These are phyloP conservation scores for Mrakia gelida DNA, from an alignment of 768 basidiomycete genomes.

Conservation along the genomic window DNA sequence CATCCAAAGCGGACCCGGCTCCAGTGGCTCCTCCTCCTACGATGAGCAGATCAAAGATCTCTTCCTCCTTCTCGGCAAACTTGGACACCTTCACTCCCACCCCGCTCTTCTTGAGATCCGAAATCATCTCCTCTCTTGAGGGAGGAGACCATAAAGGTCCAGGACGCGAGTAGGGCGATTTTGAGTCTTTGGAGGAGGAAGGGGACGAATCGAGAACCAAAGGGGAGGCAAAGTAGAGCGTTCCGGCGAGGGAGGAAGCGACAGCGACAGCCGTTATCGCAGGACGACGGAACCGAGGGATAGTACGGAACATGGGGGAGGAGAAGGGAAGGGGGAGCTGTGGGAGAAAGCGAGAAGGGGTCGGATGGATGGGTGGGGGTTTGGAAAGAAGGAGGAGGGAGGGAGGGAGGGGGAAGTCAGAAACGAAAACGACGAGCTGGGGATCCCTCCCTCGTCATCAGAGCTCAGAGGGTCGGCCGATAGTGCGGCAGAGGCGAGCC, in stretches of 20 bases:
- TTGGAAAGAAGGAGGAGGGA: not conserved
- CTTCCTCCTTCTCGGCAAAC: slow-evolving; percentile 45
- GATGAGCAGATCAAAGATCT: slow-evolving; percentile 72
- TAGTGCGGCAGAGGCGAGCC: too few species aligned
- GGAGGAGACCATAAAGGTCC: slow-evolving; percentile 47
- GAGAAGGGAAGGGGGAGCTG: not conserved
- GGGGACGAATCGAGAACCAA: slow-evolving; percentile 12
- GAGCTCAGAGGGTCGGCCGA: too few species aligned
- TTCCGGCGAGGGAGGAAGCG: slow-evolving; percentile 1
- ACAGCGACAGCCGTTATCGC: not conserved
- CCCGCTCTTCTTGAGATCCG: slow-evolving; percentile 43
- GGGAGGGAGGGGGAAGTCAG: too few species aligned
- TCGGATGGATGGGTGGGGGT: not conserved
- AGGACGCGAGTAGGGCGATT: slow-evolving; percentile 37
- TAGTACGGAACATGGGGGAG: slow-evolving; percentile 2
- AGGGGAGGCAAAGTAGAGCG: slow-evolving; percentile 10
- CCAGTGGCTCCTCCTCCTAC: slow-evolving; percentile 96
- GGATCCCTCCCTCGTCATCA: too few species aligned
- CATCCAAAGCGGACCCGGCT: slow-evolving; percentile 93
- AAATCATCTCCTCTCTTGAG: slow-evolving; percentile 45
- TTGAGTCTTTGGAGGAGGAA: not conserved
- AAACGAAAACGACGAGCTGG: too few species aligned
- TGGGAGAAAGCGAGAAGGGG: not conserved
- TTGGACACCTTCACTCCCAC: slow-evolving; percentile 29
- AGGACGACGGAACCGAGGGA: slow-evolving; percentile 18